These are phyloP conservation scores for Grifola frondosa DNA, from an alignment of 1,284 basidiomycete species.

Conservation along the genomic window DNA sequence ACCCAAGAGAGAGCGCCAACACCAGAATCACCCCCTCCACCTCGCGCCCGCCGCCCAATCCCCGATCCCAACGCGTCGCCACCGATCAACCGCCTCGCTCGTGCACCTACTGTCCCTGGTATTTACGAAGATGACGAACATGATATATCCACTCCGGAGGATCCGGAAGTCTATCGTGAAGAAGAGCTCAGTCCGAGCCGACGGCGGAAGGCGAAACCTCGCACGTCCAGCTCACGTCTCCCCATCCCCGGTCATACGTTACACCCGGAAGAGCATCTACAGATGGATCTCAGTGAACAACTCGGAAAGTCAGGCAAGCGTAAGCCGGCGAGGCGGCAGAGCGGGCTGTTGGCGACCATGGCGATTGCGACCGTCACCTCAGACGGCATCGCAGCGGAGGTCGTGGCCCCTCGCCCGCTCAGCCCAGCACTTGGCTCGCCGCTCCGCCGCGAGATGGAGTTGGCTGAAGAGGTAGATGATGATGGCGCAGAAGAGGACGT, in stretches of 20 bases:
- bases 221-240: slow-evolving; percentile 36
- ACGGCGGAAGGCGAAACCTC: slow-evolving; percentile 29
- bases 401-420: slow-evolving; percentile 47
- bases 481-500: slow-evolving; percentile 34
- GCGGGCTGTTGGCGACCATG: slow-evolving; percentile 53
- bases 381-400: slow-evolving; percentile 31
- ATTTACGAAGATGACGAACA: slow-evolving; percentile 69
- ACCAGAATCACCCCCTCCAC: slow-evolving; percentile 41
- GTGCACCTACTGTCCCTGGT: slow-evolving; percentile 62
- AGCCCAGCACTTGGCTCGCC: slow-evolving; percentile 72
- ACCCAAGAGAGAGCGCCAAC: slow-evolving; percentile 31
- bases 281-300: slow-evolving; percentile 32
- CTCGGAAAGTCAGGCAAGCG: slow-evolving; percentile 41
- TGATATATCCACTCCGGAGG: slow-evolving; percentile 34
- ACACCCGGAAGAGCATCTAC: slow-evolving; percentile 24
- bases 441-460: slow-evolving; percentile 57
- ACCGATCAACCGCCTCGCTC: slow-evolving; percentile 56
- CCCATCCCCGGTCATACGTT: slow-evolving; percentile 42
- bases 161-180: slow-evolving; percentile 39
- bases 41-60: slow-evolving; percentile 44
- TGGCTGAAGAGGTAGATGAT: slow-evolving; percentile 32
- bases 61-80: slow-evolving; percentile 46
- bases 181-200: slow-evolving; percentile 38
- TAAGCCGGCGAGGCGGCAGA: slow-evolving; percentile 60
- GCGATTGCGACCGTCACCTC: slow-evolving; percentile 30